Evolutionary conservation across 768 basidiomycete genomes (phyloP), one percentile per base, ranked within the genome.

Genomic region (Pleurotus tuber-regium): DNA sequence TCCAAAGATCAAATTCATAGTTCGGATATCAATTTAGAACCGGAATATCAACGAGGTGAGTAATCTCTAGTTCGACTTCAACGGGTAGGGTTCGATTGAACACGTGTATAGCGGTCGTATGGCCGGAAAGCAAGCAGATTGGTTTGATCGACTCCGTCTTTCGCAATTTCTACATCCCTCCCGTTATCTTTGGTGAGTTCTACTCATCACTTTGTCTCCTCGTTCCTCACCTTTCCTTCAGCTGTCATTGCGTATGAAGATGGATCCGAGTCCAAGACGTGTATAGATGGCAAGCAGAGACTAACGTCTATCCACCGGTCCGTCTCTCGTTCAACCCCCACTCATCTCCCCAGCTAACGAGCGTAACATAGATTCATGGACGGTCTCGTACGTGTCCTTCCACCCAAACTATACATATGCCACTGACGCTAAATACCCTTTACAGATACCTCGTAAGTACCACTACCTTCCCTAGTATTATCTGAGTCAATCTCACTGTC

Each of bases 21-120:
- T n/a, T 69, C 70, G 2, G 84, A 87, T 49, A 86, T 92, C 44
- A 72, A 87, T 59, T 66, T 89, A 6, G 81, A 89, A 36, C 84
- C 88, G 0, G 89, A 89, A 31, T 91, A 91, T 60, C 89, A 91
- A 61, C 79, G 88, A 61, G 88, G 85, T 83, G 48, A 12, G 64
- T 48, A 8, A 38, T n/a, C n/a, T n/a, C n/a, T n/a, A n/a, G n/a
- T n/a, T n/a, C n/a, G n/a, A n/a, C n/a, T n/a, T n/a, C n/a, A n/a
- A n/a, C n/a, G n/a, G 7, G 35, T 19, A 14, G 35, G 3, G 35
- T 12, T 14, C 35, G 35, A 6, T n/a, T n/a, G n/a, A n/a, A n/a
- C n/a, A n/a, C n/a, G n/a, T n/a, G n/a, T n/a, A n/a, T 54, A 86
- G 85, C 75, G 46, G 70, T 87, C 39, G 86, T 87, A 9, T 87